Evolutionary conservation across 2,329 filamentous ascomycete species (phyloP), one percentile per base, ranked within the genome.

Genomic region (Penicillium polonicum): DNA sequence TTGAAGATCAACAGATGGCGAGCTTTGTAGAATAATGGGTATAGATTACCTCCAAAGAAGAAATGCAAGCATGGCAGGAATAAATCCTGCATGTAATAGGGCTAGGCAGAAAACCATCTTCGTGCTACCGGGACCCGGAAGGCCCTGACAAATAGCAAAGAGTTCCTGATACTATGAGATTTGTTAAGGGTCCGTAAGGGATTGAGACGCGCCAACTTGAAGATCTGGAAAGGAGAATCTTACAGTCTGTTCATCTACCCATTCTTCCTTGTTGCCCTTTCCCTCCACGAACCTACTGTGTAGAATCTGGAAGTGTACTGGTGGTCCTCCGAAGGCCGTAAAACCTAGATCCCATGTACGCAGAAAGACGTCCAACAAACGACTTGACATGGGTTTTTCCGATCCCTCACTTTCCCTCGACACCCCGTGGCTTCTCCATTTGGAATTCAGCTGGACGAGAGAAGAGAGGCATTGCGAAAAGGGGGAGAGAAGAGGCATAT

Each of bases 81-180:
- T 53, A 5, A 87, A 75, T 0, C 87, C 87, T 12, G 81, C 81
- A 59, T 85, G 86, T 10, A 90, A 81, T 19, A 88, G 72, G 38
- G 85, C 84, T 41, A 91, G 84, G 58, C 83, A 88, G 59, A 88
- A 90, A 0, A 84, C 69, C 83, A 91, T 88, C 68, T 91, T 91
- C 2, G 88, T 90, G 60, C 84, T 88, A 0, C 65, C 88, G 0
- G 88, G 88, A 0, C 88, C 88, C 0, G 85, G 85, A 2, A 90
- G 77, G 1, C 85, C 85, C 73, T 91, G 88, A 19, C 82, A 84
- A 45, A 91, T 74, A 27, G 85, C 86, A 70, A 91, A 91, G 0
- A 91, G 79, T 66, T 91, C 88, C 70, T 89, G 85, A 71, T 87
- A 90, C 85, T 88, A 49, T 39, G 29, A 29, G 43, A 19, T 29